phyloP scores from a whole-genome alignment of 2,329 filamentous ascomycete genomes.

The Pseudocercospora fuligena region DNA sequence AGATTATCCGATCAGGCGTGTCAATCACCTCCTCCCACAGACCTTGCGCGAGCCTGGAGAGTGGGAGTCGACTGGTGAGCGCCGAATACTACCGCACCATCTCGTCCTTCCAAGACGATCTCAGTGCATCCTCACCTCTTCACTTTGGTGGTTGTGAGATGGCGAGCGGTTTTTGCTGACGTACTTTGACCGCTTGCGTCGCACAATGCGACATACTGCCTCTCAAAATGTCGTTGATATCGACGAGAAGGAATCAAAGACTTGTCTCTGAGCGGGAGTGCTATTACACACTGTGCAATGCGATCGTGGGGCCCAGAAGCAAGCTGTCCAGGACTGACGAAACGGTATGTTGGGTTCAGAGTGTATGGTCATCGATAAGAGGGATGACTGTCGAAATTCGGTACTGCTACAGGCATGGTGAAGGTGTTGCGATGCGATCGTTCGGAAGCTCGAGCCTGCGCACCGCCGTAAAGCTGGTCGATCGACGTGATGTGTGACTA shows the following conservation, averaged over 20 bases:
- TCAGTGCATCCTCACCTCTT: constrained; percentile 24
- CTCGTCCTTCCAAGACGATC: constrained; percentile 13
- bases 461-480: not conserved
- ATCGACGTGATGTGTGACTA: constrained; percentile 3
- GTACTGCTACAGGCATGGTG: not conserved
- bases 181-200: constrained; percentile 80
- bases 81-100: constrained; percentile 50
- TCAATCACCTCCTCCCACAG: constrained; percentile 64
- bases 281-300: constrained; percentile 71
- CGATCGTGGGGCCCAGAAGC: constrained; percentile 21
- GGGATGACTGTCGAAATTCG: constrained; percentile 22
- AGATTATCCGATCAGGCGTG: constrained; percentile 65
- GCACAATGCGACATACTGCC: constrained; percentile 55
- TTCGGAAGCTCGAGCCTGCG: constrained; percentile 13
- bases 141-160: constrained; percentile 42
- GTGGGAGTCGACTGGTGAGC: constrained; percentile 61
- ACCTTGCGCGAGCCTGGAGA: constrained; percentile 46
- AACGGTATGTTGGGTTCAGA: constrained; percentile 32
- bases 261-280: constrained; percentile 85
- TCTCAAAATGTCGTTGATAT: constrained; percentile 51
- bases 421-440: constrained; percentile 12
- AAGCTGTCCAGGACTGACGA: constrained; percentile 29
- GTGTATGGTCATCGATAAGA: constrained; percentile 15
- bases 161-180: constrained; percentile 87
- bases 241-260: constrained; percentile 89